A percentile compares a stretch with the other conserved stretches of the same genome.
phyloP scores from a whole-genome alignment of 1,139 yeast genomes.

The Suhomyces coccinellae region DNA sequence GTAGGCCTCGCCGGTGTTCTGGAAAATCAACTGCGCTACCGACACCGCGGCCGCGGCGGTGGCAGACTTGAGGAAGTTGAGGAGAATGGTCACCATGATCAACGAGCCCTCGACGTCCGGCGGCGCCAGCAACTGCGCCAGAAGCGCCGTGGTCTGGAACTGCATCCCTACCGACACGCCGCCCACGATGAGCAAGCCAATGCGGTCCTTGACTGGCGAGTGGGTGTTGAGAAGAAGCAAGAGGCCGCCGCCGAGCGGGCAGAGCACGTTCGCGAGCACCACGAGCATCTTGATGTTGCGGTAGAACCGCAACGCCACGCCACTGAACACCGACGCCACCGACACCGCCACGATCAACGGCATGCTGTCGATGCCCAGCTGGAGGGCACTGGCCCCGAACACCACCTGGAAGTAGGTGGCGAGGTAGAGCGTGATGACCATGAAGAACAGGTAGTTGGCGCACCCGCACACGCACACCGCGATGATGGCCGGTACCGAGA shows the following conservation, averaged over 20 bases:
- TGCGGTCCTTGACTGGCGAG: conserved; percentile 37
- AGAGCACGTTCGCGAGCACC: conserved; percentile 42
- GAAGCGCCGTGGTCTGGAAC: conserved; percentile 52
- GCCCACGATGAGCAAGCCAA: conserved; percentile 54
- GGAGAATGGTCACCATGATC: conserved; percentile 49
- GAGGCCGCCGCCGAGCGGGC: conserved; percentile 56
- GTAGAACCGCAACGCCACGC: conserved; percentile 46
- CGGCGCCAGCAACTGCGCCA: conserved; percentile 59
- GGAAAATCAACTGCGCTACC: conserved; percentile 49
- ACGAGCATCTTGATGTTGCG: conserved; percentile 51
- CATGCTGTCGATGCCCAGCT: conserved; percentile 58
- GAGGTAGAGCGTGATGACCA: conserved; percentile 45
- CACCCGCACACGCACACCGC: conserved; percentile 40
- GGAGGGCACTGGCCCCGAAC: conserved; percentile 47
- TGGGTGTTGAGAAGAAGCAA: conserved; percentile 39
- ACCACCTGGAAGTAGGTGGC: conserved; percentile 60
- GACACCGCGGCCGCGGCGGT: conserved; percentile 53
- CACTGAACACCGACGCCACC: conserved; percentile 46
- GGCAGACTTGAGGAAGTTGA: conserved; percentile 47
- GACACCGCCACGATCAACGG: conserved; percentile 57
- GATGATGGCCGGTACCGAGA: conserved; percentile 36
- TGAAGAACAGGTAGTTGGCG: conserved; percentile 45
- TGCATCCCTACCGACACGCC: conserved; percentile 58
- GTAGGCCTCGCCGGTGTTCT: conserved; percentile 27
- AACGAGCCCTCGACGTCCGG: conserved; percentile 48